Base-by-base conservation (phyloP, 805 yeast species). In the Dipodascus geniculatus region DNA sequence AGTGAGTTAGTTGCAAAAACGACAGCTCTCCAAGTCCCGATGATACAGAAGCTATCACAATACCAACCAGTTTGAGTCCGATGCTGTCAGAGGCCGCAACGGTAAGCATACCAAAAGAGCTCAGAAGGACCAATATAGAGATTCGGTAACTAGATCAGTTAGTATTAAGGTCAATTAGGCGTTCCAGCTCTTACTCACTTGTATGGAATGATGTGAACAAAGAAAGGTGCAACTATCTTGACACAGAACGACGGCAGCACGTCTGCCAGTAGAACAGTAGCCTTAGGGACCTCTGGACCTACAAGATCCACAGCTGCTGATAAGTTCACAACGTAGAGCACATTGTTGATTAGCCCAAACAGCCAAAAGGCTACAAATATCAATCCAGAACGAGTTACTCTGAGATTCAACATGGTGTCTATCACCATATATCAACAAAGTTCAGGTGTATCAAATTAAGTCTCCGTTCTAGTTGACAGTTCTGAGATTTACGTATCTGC, bases 261-360 rank as follows among this genome's bases (percentile, higher is more conserved):
- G 65, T 91, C 96, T 0, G 95, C 91, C 55, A 91, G 69, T 3
- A 91, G 71, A 2, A 91, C 96, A 1, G 83, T 69, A 0, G 95
- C 90, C 67, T 91, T 91, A 8, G 99, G 97, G 0, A 85, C 77
- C 3, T 73, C 60, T 0, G 87, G 79, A 0, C 96, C 96, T 0
- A 90, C 96, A 14, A 91, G 71, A 64, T 91, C 99, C 31, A 87
- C 79, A 1, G 98, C 98, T 0, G 97, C 96, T 0, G 95, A 82
- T 14, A 91, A 72, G 42, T 91, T 90, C 16, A 91, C 91, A 31
- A 91, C 97, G 69, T 90, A 91, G 0, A 91, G 77, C 9, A 91
- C 83, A 65, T 91, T 91, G 68, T 91, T 91, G 38, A 89, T 71
- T 9, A 91, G 76, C 0, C 98, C 99, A 66, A 90, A 87, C 1